Base-by-base conservation (phyloP, 805 yeast species). In the Hermanozyma aechmeae region DNA sequence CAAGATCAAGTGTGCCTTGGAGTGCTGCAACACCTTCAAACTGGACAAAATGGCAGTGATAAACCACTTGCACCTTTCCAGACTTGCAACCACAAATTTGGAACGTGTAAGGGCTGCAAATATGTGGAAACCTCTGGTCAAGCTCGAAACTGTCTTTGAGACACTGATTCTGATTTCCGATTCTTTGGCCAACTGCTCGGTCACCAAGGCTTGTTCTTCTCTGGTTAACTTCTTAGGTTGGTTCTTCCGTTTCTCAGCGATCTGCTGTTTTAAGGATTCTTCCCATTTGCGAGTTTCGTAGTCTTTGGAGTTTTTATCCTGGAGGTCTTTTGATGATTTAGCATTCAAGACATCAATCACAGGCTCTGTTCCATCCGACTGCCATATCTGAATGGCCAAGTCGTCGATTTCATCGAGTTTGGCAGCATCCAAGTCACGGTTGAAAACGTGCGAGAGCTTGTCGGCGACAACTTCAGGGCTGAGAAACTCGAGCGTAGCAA, bases 211-310 rank as follows among this genome's bases (percentile, higher is more conserved):
- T 37, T 74, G 81, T 35, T 92, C 95, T 46, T 87, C 96, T 39
- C 75, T 79, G 3, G 93, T 68, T 23, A 78, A 59, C 45, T 80
- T 81, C 53, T 68, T 76, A 7, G 46, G 46, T n/a, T 48, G 41
- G 2, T 29, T 41, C 25, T 46, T 45, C 37, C 69, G 65, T 49
- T 76, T 76, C 30, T 65, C 64, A 1, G 79, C 76, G 21, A 86
- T 62, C 45, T 85, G 89, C 38, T 75, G 74, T 43, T 89, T 73
- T 18, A 92, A 69, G 29, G 71, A 71, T 41, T 79, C 86, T 48
- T 92, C 98, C 97, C 97, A 89, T 50, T 83, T 76, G 34, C 71
- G 58, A 2, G 87, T 80, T 43, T 80, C 94, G 43, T 84, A 84
- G 45, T 86, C 95, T 47, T 78, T 86, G 1, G 83, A 60, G 48